phyloP scores from a whole-genome alignment of 2,329 filamentous ascomycete species.

The Madurella mycetomatis region DNA sequence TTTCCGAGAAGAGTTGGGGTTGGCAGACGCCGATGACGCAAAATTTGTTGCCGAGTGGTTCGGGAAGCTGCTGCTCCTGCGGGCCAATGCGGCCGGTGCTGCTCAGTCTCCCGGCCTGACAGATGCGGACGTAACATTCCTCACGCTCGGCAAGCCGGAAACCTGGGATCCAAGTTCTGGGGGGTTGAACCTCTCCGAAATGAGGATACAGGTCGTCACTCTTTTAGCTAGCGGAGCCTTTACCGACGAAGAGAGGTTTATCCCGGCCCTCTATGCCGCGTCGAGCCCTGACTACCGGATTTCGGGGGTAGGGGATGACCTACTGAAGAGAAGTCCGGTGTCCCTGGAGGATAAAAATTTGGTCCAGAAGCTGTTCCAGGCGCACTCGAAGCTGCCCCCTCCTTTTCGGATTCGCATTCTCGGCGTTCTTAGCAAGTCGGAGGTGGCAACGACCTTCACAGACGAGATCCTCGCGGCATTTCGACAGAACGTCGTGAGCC shows the following conservation, averaged over 20 bases:
- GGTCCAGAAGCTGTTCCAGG: constrained; percentile 62
- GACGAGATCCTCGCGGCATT: constrained; percentile 66
- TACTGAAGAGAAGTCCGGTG: constrained; percentile 73
- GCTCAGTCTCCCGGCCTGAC: constrained; percentile 52
- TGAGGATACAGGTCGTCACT: constrained; percentile 63
- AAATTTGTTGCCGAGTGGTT: constrained; percentile 70
- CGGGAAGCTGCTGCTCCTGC: constrained; percentile 65
- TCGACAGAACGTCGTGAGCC: constrained; percentile 44
- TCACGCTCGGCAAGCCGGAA: constrained; percentile 63
- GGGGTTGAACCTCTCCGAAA: constrained; percentile 63
- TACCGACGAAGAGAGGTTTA: constrained; percentile 72
- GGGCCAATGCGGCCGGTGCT: constrained; percentile 26
- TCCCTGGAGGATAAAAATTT: constrained; percentile 66
- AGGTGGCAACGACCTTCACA: constrained; percentile 64
- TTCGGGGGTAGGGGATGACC: constrained; percentile 79
- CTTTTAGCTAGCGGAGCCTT: constrained; percentile 85
- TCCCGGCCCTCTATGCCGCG: constrained; percentile 78
- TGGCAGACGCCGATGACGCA: constrained; percentile 65
- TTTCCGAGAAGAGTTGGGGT: constrained; percentile 61
- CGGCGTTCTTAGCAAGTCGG: constrained; percentile 70
- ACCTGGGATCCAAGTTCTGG: constrained; percentile 61
- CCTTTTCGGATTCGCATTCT: constrained; percentile 76
- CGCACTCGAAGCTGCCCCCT: constrained; percentile 70
- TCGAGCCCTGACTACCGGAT: constrained; percentile 78
- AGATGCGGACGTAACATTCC: constrained; percentile 62